Base-by-base conservation (phyloP, 257 asterid genomes). In the Penstemon eatonii region DNA sequence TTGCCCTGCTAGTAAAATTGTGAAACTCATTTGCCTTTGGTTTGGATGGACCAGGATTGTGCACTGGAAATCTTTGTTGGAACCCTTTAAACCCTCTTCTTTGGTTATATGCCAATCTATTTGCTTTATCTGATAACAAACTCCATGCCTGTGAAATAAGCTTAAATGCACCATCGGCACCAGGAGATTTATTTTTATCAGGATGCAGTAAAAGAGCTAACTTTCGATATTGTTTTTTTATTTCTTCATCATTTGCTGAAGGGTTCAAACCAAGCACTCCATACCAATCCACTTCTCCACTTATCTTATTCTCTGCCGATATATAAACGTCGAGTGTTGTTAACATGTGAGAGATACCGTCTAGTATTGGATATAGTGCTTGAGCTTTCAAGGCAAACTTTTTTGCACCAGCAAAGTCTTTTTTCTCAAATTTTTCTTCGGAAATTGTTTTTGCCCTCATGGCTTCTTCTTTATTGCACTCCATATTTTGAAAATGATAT, bases 111-210 rank as follows among this genome's bases (percentile, higher is more conserved):
- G 83, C 58, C 66, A 68, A 78, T 76, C 87, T 79, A 66, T 81
- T 83, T 5, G 42, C 66, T 38, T 67, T 67, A 63, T 86, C 89
- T 4, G 92, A 86, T 68, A 86, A 75, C 56, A 79, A 46, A 6
- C 77, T 79, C 84, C 85, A 81, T 3, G 92, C 92, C 66, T 86
- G 89, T 36, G 86, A 83, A 52, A 86, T 83, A 50, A 83, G 84
- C 75, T 76, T 82, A 71, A 88, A 88, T 10, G 95, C 95, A 59
- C 88, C 90, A 71, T 85, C 90, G 15, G 90, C 92, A n/a, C 92
- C 92, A 38, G 67, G 66, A 38, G 82, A 79, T 75, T 78, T 83
- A 69, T 88, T 88, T 75, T 78, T 86, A 19, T 19, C 25, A 19
- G 25, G 25, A 19, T 19, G 25, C 25, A 19, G 25, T 19, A 19